Evolutionary conservation across 2,329 filamentous ascomycete genomes (phyloP), one percentile per base, ranked within the genome.

Genomic region (Helicocarpus griseus): DNA sequence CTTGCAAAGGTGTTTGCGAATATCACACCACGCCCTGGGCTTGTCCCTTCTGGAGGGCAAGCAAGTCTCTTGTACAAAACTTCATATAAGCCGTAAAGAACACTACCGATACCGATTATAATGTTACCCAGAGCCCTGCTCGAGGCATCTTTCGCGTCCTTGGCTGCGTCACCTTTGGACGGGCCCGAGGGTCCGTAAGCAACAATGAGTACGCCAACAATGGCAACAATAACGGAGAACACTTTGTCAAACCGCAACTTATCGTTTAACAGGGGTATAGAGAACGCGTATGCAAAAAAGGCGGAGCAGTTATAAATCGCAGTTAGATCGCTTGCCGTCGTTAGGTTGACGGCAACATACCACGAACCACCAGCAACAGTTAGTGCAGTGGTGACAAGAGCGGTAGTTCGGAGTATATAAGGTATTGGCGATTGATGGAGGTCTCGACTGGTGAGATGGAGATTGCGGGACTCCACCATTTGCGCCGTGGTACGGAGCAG

Each of bases 241-340:
- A 89, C 83, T 73, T 98, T 98, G 71, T 88, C 88, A 35, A 85
- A 71, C 21, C 88, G 83, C 11, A 96, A 72, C 58, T 86, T 88
- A 68, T 98, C 93, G 52, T 87, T 83, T 2, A 98, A 76, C 17
- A 98, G 71, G 1, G 90, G 89, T 41, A 98, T 89, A 43, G 87
- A 94, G 66, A 98, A 98, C 11, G 88, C 91, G 65, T 98, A 98
- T 46, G 93, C 93, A 68, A 98, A 98, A 71, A 98, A 98, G 53
- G 93, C 91, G 49, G 88, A 95, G 76, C 93, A 98, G 72, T 98
- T 98, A 78, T 98, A 98, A 61, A 98, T 98, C 50, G 93, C 93
- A 0, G 93, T 98, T 61, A 98, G 72, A 68, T 98, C 93, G 58
- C 86, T 89, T 2, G 93, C 86, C 3, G 87, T 95, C 1, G 93